Evolutionary conservation across 2,329 filamentous ascomycete genomes (phyloP).

Genomic region (Pseudogymnoascus sp.): DNA sequence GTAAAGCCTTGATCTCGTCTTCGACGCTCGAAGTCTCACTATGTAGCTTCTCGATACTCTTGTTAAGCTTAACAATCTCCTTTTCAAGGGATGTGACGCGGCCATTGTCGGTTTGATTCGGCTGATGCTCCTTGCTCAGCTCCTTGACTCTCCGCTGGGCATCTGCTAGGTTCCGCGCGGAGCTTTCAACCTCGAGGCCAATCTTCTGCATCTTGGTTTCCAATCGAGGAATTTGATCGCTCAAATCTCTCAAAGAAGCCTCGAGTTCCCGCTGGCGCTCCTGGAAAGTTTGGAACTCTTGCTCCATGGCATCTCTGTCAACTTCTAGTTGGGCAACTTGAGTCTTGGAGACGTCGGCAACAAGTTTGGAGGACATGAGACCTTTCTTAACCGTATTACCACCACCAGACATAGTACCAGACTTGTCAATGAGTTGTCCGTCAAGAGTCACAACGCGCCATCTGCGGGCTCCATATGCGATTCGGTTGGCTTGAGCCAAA

Average conservation of each 20-base stretch:
- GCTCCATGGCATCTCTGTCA: conserved; percentile 78
- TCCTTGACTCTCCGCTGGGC: conserved; percentile 80
- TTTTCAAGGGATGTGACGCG: conserved; percentile 68
- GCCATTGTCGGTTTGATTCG: conserved; percentile 71
- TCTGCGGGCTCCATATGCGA: conserved; percentile 85
- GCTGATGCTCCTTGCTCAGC: conserved; percentile 70
- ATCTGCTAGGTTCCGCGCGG: conserved; percentile 75
- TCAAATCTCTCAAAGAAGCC: conserved; percentile 61
- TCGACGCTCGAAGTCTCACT: conserved; percentile 85
- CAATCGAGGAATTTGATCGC: conserved; percentile 71
- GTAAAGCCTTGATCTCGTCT: conserved; percentile 82
- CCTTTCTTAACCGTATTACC: conserved; percentile 85
- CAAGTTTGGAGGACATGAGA: conserved; percentile 92
- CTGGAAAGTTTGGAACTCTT: conserved; percentile 76
- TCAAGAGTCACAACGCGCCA: conserved; percentile 96
- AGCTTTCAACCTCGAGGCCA: conserved; percentile 78
- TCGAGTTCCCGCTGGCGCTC: conserved; percentile 78
- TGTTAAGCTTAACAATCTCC: conserved; percentile 66
- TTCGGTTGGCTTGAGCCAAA: conserved; percentile 91
- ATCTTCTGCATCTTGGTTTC: conserved; percentile 92
- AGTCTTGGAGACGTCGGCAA: conserved; percentile 79
- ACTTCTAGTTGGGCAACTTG: conserved; percentile 80
- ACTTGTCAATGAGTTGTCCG: conserved; percentile 94
- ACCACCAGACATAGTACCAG: conserved; percentile 97
- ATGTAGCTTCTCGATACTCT: conserved; percentile 72